Conservation (phyloP, 2,329 filamentous ascomycete genomes). For the Bipolaris victoriae region DNA sequence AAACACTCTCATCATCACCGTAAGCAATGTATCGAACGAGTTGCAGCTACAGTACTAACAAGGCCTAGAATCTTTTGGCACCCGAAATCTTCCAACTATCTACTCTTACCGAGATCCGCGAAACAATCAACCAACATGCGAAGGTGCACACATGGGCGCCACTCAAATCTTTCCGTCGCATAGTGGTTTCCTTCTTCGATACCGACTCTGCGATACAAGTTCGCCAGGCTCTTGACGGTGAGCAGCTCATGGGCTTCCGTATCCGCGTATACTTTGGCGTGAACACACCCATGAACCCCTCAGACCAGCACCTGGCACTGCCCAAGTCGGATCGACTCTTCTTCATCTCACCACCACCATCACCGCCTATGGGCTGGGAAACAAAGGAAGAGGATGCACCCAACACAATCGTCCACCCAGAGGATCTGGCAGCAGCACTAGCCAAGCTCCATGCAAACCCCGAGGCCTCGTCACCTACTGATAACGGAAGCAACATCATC, state of each 20-base stretch:
- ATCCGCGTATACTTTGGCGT: constrained; percentile 50
- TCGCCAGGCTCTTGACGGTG: constrained; percentile 74
- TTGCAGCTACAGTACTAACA: constrained; percentile 22
- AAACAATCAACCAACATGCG: constrained; percentile 72
- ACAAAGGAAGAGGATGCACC: constrained; percentile 67
- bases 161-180: constrained; percentile 81
- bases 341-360: constrained; percentile 70
- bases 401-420: constrained; percentile 69
- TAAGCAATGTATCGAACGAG: constrained; percentile 29
- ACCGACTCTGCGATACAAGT: constrained; percentile 73
- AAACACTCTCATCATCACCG: constrained; percentile 83
- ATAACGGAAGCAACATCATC: constrained; percentile 25
- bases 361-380: constrained; percentile 69
- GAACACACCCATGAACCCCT: constrained; percentile 48
- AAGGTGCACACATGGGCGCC: constrained; percentile 79
- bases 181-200: constrained; percentile 78
- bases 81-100: constrained; percentile 74
- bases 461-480: constrained; percentile 35
- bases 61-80: constrained; percentile 68
- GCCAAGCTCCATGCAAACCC: constrained; percentile 56
- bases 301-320: constrained; percentile 48
- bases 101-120: constrained; percentile 75
- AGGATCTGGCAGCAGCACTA: constrained; percentile 64
- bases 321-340: constrained; percentile 67
- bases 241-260: constrained; percentile 70